Percentiles rank a stretch among this genome's conserved stretches.
phyloP scores from a whole-genome alignment of 73 alveolate species.

The Paramecium caudatum region DNA sequence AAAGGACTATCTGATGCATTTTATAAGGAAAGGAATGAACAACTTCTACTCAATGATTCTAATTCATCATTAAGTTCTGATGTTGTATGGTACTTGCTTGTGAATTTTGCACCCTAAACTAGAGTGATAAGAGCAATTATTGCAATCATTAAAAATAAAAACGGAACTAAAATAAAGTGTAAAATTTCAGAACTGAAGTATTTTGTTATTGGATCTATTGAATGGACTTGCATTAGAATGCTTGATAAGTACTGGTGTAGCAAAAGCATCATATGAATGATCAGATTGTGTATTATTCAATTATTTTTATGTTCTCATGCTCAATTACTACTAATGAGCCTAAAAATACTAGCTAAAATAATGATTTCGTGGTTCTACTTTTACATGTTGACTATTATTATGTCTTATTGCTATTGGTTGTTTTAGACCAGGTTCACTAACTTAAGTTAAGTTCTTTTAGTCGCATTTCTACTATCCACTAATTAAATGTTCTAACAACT shows the following conservation, averaged over 20 bases:
- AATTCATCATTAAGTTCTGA: conserved; percentile 21
- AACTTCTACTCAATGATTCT: conserved; percentile 20
- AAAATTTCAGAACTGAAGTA: conserved; percentile 28
- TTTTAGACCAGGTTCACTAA: conserved; percentile 56
- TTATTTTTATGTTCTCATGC: not conserved
- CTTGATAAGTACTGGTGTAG: conserved; percentile 41
- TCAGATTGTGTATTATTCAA: not conserved
- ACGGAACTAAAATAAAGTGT: not conserved
- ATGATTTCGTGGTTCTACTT: conserved; percentile 36
- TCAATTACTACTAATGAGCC: conserved; percentile 26
- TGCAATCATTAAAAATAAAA: conserved; percentile 36
- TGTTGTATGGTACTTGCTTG: conserved; percentile 58
- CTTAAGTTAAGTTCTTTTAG: not conserved
- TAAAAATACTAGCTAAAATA: conserved; percentile 58
- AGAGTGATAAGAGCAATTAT: not conserved
- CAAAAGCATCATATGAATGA: conserved; percentile 7
- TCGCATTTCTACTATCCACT: not conserved
- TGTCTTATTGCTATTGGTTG: not conserved
- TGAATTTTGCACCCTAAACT: not conserved
- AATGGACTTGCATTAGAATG: conserved; percentile 44
- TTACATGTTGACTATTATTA: conserved; percentile 28
- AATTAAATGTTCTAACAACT: not conserved
- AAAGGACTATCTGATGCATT: conserved; percentile 51
- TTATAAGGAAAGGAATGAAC: not conserved
- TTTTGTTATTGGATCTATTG: not conserved